phyloP scores from a whole-genome alignment of 2,329 filamentous ascomycete species.

The Onygena corvina region DNA sequence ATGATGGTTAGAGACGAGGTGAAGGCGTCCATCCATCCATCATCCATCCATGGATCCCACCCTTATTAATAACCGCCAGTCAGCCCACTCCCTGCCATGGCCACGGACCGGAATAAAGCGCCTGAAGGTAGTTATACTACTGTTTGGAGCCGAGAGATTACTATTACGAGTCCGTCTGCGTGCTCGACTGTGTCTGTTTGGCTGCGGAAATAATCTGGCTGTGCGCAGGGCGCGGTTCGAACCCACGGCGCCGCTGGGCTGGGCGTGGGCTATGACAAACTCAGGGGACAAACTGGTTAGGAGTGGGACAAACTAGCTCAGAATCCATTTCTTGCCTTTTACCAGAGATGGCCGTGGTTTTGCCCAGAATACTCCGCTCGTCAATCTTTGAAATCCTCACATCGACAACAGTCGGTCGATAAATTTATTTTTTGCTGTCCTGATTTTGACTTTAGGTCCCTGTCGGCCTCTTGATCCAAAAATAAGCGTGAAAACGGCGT shows the following conservation, averaged over 20 bases:
- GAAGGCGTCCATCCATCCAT: too few relatives aligned
- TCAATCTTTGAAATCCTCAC: slow-evolving; percentile 45
- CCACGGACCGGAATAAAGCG: too few relatives aligned
- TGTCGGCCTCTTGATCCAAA: not conserved
- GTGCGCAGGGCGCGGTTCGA: slow-evolving; percentile 25
- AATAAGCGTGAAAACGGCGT: not conserved
- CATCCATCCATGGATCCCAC: not conserved
- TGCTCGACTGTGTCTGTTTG: too few relatives aligned
- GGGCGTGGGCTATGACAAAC: slow-evolving; percentile 7
- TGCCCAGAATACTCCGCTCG: slow-evolving; percentile 48
- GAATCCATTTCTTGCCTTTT: slow-evolving; percentile 70
- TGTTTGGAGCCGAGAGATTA: too few relatives aligned
- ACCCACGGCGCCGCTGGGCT: slow-evolving; percentile 13
- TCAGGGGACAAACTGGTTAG: slow-evolving; percentile 22
- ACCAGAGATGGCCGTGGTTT: slow-evolving; percentile 64
- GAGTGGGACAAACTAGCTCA: slow-evolving; percentile 58
- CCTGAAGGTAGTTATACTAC: too few relatives aligned
- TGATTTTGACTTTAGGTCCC: not conserved
- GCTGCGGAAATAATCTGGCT: too few relatives aligned
- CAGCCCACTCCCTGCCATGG: too few relatives aligned
- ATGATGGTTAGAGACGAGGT: not conserved
- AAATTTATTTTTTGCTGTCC: slow-evolving; percentile 22
- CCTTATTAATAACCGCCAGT: too few relatives aligned
- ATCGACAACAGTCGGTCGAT: slow-evolving; percentile 37
- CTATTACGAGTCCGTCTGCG: too few relatives aligned